Base-by-base conservation (phyloP, 2,329 filamentous ascomycete species). In the Cladosporium halotolerans region DNA sequence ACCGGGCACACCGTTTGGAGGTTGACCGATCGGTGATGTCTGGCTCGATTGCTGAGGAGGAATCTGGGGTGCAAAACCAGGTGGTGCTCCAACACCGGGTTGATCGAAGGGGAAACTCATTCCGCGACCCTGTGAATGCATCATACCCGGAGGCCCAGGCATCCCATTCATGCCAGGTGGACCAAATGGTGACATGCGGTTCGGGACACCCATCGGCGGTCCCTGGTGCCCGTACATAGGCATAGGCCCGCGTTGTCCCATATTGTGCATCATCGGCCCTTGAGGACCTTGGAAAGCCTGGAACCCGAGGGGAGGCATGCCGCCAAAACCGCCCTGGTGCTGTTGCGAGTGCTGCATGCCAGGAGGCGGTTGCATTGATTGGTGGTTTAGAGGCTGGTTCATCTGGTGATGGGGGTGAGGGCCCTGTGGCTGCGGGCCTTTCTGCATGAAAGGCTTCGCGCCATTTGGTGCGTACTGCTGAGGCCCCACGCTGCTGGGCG, bases 381-480 rank as follows among this genome's bases (percentile, higher is more conserved):
- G 90, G 58, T 69, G 67, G 31, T 64, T 58, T 9, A 83, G 78
- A 45, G 81, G 79, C 46, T 57, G 56, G 53, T 19, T 40, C 32
- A 44, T 49, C 40, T 49, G 45, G 4, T 58, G 57, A 33, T 53
- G 55, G 38, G 56, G 83, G 73, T 79, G 82, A 63, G 79, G 76
- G 56, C 82, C 79, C 46, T 73, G 75, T 47, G 73, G 75, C 55
- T 78, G 77, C 54, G 75, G 79, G 58, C 58, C 68, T 69, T 51
- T 51, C 33, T 39, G 48, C 48, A 44, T 28, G 32, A 51, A 51
- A 13, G 40, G 32, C n/a, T 40, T 51, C 19, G 31, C 41, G 10
- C 40, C 41, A 13, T 44, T 51, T 43, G 83, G 85, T 42, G 79
- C 79, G 58, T 87, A 85, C 36, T 81, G 74, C 11, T 87, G 82